Evolutionary conservation across 129 eudicot genomes (phyloP).

Genomic region (Ambrosia trifida): DNA sequence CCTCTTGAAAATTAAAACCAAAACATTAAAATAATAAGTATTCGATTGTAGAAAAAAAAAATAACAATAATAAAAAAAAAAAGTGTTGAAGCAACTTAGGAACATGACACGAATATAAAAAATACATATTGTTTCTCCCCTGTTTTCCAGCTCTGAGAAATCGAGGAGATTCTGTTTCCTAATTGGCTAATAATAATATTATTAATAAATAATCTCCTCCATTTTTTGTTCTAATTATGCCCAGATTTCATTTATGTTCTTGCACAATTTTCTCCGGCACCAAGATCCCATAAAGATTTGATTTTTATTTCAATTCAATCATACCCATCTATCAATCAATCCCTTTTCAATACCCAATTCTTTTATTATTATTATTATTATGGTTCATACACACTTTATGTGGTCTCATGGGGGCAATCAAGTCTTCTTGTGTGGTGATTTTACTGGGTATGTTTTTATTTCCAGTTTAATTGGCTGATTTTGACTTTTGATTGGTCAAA

Average conservation of each 20-base stretch:
- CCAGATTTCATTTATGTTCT: constrained; percentile 14
- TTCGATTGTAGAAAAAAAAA: background rate
- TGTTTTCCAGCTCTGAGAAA: constrained; percentile 42
- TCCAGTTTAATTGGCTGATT: background rate
- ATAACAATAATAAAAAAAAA: background rate
- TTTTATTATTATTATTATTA: background rate
- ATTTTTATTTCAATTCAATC: constrained; percentile 17
- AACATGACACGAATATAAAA: constrained; percentile 5
- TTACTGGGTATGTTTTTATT: constrained; percentile 46
- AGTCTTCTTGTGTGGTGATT: constrained; percentile 53
- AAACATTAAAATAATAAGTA: background rate
- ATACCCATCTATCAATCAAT: constrained; percentile 9
- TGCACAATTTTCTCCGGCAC: constrained; percentile 48
- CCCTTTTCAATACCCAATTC: constrained; percentile 3
- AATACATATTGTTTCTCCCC: constrained; percentile 30
- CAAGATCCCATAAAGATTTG: constrained; percentile 42
- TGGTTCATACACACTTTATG: constrained; percentile 60
- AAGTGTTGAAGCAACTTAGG: background rate
- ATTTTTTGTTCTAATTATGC: constrained; percentile 29
- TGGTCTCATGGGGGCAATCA: constrained; percentile 70
- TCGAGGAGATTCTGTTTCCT: constrained; percentile 45
- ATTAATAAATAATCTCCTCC: background rate
- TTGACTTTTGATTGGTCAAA: constrained; percentile 24
- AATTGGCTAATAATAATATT: constrained; percentile 28
- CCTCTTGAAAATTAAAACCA: background rate